phyloP scores from a whole-genome alignment of 148 eudicot genomes.

The Chenopodium suecicum region DNA sequence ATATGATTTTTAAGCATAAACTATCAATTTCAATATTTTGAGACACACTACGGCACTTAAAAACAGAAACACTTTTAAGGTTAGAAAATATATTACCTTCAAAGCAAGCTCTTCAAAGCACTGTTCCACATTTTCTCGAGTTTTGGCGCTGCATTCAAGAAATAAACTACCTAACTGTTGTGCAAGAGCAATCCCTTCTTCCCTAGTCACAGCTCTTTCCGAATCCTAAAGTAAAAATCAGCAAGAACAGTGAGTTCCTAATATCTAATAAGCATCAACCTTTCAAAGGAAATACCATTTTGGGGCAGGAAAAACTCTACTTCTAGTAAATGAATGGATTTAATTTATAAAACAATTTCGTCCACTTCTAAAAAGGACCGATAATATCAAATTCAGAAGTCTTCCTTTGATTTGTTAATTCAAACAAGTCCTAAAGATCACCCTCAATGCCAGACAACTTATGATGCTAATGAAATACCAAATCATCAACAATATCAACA shows the following conservation, averaged over 20 bases:
- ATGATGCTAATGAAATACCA: not conserved
- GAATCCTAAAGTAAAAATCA: slow-evolving; percentile 57
- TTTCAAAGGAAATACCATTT: not conserved
- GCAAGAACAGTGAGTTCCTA: not conserved
- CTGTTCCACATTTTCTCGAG: slow-evolving; percentile 83
- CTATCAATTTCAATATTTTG: not conserved
- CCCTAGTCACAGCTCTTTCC: slow-evolving; percentile 80
- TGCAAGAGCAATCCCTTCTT: slow-evolving; percentile 89
- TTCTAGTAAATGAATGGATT: not conserved
- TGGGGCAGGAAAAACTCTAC: not conserved
- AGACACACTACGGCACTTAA: not conserved
- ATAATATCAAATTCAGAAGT: not conserved
- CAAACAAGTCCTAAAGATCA: not conserved
- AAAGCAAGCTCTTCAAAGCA: slow-evolving; percentile 91
- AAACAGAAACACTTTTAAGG: not conserved
- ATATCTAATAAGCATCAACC: not conserved
- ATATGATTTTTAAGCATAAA: not conserved
- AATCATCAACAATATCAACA: not conserved
- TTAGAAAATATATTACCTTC: slow-evolving; percentile 48
- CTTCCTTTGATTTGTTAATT: not conserved
- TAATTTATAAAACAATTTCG: not conserved
- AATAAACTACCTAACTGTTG: slow-evolving; percentile 77
- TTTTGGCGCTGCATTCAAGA: slow-evolving; percentile 90
- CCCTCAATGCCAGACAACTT: not conserved
- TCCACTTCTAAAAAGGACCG: not conserved